Evolutionary conservation across 805 yeast species (phyloP), one percentile per base, ranked within the genome.

Genomic region (Teunomyces lycoperdinae): DNA sequence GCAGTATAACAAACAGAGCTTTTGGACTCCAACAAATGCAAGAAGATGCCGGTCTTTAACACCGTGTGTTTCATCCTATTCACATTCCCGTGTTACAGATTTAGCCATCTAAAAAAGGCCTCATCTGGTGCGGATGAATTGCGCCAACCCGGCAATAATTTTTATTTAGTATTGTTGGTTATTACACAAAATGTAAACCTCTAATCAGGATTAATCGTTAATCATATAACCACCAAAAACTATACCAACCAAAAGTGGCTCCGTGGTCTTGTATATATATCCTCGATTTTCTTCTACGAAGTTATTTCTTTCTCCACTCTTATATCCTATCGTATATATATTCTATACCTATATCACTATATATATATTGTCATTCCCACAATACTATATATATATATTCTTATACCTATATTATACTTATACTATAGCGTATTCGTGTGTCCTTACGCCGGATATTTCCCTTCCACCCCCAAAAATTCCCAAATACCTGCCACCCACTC

Each of bases 191-290:
- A 39, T 33, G 43, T 28, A 29, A 40, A 43, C 44, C 44, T 46
- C 36, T 46, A 46, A 41, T 46, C 48, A 46, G 48, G 48, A 46
- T 46, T 42, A 39, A 46, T 46, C 48, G 48, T 46, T 42, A 42
- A 46, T 46, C 41, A 38, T 38, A 38, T 38, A 38, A 38, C 41
- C 41, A 38, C 41, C 41, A n/a, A 38, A 38, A 26, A 38, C 41
- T 13, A 26, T 38, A 38, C 41, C 41, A 38, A 38, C 41, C 28
- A 28, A 38, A 38, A 38, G 41, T 38, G 41, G 41, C 41, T 38
- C 41, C 41, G 41, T 38, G 41, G 41, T 38, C 41, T 38, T 38
- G 41, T 38, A 38, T 38, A 36, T 36, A 38, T 38, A 38, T 38
- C 26, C 41, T 38, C 41, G 41, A 28, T 38, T 38, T 38, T 38